Evolutionary conservation across 2,329 filamentous ascomycete genomes (phyloP), one percentile per base, ranked within the genome.

Genomic region (Cadophora sp.): DNA sequence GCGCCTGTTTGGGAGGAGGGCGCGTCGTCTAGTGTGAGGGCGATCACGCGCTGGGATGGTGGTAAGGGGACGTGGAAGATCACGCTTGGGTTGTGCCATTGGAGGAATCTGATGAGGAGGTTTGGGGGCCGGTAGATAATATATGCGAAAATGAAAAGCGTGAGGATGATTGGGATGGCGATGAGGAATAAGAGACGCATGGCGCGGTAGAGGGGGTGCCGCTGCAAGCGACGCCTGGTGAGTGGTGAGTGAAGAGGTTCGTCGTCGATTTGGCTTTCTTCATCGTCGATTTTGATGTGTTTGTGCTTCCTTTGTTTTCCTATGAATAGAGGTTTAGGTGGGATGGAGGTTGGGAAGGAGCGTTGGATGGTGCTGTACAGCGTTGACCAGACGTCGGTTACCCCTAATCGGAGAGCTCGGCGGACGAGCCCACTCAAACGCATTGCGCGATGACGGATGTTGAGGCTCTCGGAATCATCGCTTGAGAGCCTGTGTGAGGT

Each of bases 1-100:
- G 89, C 87, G 55, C 80, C 76, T 1, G 94, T 97, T 78, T 92
- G 85, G 53, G 85, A 80, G 1, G 91, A 94, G 0, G 94, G 94
- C 31, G 89, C 91, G 80, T 97, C 94, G 81, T 97, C 94, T 75
- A 97, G 91, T 0, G 93, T 97, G 48, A 97, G 84, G 0, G 92
- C 94, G 22, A 97, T 84, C 29, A 95, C 80, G 76, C 90, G 92
- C 59, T 86, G 81, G 9, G 80, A 74, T 0, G 85, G 84, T 31
- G 78, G 75, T 31, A 92, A 84, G 7, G 78, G 74, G 31, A 92
- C 85, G 72, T 92, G 89, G 84, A 91, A 97, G 16, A 97, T 84
- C 3, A 97, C 91, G 74, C 94, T 89, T 1, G 92, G 92, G 85
- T 91, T 94, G 70, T 86, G 88, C 73, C 81, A 81, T 75, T 90